These are phyloP conservation scores for Candida andamanensis DNA, from an alignment of 805 yeast genomes.

Conservation along the genomic window DNA sequence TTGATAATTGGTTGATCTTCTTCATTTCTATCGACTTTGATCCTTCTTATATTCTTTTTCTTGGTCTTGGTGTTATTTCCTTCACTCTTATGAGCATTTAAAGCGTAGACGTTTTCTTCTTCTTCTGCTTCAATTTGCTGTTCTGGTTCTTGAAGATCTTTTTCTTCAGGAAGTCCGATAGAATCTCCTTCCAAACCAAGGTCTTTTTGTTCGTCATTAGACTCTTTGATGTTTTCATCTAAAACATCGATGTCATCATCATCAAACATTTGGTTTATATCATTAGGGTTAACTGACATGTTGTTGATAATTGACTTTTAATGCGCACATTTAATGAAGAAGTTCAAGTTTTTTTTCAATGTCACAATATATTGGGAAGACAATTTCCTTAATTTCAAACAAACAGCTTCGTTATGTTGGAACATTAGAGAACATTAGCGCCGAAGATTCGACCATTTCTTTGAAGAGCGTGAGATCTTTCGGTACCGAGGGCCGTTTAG, in stretches of 20 bases:
- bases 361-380: slow-evolving; percentile 92
- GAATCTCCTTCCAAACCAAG: too few relatives aligned
- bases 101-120: slow-evolving; percentile 17
- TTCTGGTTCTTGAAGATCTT: neutral
- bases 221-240: too few relatives aligned
- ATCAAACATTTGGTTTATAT: slow-evolving; percentile 8
- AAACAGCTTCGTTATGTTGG: slow-evolving; percentile 89
- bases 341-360: slow-evolving; percentile 29
- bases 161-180: neutral
- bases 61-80: slow-evolving; percentile 11
- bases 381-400: slow-evolving; percentile 73
- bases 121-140: slow-evolving; percentile 4
- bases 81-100: slow-evolving; percentile 18
- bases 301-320: neutral
- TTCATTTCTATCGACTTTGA: slow-evolving; percentile 8
- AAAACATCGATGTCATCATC: slow-evolving; percentile 1
- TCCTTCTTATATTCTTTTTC: slow-evolving; percentile 23
- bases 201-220: slow-evolving; percentile 2
- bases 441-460: slow-evolving; percentile 86
- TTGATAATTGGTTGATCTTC: slow-evolving; percentile 4
- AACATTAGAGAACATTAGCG: slow-evolving; percentile 77
- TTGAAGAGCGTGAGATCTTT: slow-evolving; percentile 71
- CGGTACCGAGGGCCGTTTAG: slow-evolving; percentile 89
- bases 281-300: slow-evolving; percentile 7
- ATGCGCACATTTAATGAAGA: slow-evolving; percentile 3